A percentile compares a stretch with the other conserved stretches of the same genome.
These are phyloP conservation scores for Volvox reticuliferus DNA, from an alignment of 139 green algal genomes.

Conservation along the genomic window DNA sequence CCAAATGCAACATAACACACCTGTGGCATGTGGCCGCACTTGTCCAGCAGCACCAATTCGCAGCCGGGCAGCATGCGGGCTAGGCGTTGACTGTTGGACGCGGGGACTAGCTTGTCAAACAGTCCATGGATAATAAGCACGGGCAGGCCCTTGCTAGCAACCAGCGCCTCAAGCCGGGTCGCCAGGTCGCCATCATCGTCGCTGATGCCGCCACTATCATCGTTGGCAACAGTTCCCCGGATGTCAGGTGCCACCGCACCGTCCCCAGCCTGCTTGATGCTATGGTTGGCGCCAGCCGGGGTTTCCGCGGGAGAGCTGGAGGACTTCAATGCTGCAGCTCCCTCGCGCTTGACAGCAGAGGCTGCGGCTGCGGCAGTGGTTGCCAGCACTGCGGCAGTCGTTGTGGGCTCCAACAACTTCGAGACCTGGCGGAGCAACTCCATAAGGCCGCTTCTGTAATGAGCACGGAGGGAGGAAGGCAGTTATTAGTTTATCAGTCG, in stretches of 20 bases:
- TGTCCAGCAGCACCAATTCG: slow-evolving; percentile 69
- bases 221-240: neutral
- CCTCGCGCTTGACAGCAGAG: slow-evolving; percentile 5
- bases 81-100: slow-evolving; percentile 81
- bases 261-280: neutral
- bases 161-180: slow-evolving; percentile 52
- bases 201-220: neutral
- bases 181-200: slow-evolving; percentile 57
- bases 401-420: neutral
- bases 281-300: neutral
- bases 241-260: too few species aligned
- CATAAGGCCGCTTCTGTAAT: neutral
- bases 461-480: neutral
- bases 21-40: slow-evolving; percentile 81
- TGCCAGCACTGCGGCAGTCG: neutral
- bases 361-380: neutral
- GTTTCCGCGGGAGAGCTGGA: neutral
- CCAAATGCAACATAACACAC: too few species aligned
- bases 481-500: neutral
- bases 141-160: slow-evolving; percentile 32
- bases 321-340: neutral
- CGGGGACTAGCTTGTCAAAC: slow-evolving; percentile 84
- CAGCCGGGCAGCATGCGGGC: slow-evolving; percentile 71
- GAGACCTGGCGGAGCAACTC: slow-evolving; percentile 20
- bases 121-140: slow-evolving; percentile 85